These are phyloP conservation scores for Grigorovia jiainica DNA, from an alignment of 805 yeast species.

Conservation along the genomic window DNA sequence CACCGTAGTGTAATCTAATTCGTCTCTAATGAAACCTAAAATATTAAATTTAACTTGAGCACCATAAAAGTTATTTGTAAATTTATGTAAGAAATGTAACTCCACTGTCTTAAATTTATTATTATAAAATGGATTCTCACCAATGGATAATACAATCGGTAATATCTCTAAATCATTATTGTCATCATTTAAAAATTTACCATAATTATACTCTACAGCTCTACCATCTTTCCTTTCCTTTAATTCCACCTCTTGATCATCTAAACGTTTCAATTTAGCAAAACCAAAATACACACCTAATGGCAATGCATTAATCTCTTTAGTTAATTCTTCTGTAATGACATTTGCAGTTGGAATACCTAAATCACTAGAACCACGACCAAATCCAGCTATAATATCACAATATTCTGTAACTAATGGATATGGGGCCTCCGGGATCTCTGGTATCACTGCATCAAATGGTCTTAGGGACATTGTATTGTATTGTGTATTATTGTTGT, in stretches of 20 bases:
- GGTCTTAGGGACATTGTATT: slow-evolving; percentile 10
- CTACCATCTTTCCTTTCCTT: slow-evolving; percentile 30
- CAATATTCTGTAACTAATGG: slow-evolving; percentile 42
- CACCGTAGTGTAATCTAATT: slow-evolving; percentile 69
- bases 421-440: slow-evolving; percentile 34
- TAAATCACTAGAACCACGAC: slow-evolving; percentile 86
- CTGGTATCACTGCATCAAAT: slow-evolving; percentile 30
- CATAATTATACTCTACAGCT: slow-evolving; percentile 52
- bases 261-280: slow-evolving; percentile 31
- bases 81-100: slow-evolving; percentile 73
- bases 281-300: slow-evolving; percentile 92
- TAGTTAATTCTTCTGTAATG: slow-evolving; percentile 43
- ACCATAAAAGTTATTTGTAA: slow-evolving; percentile 67
- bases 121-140: slow-evolving; percentile 88
- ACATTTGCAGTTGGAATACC: slow-evolving; percentile 96
- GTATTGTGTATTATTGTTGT: neutral
- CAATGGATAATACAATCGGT: slow-evolving; percentile 93
- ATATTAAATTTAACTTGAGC: slow-evolving; percentile 59
- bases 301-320: slow-evolving; percentile 33
- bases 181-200: slow-evolving; percentile 34
- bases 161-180: slow-evolving; percentile 36
- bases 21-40: slow-evolving; percentile 87
- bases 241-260: slow-evolving; percentile 13
- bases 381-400: slow-evolving; percentile 71
- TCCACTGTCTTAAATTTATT: slow-evolving; percentile 79